A percentile compares a stretch with the other conserved stretches of the same genome.
Evolutionary conservation across 2,329 filamentous ascomycete species (phyloP).

Genomic region (Diaporthe velutina): DNA sequence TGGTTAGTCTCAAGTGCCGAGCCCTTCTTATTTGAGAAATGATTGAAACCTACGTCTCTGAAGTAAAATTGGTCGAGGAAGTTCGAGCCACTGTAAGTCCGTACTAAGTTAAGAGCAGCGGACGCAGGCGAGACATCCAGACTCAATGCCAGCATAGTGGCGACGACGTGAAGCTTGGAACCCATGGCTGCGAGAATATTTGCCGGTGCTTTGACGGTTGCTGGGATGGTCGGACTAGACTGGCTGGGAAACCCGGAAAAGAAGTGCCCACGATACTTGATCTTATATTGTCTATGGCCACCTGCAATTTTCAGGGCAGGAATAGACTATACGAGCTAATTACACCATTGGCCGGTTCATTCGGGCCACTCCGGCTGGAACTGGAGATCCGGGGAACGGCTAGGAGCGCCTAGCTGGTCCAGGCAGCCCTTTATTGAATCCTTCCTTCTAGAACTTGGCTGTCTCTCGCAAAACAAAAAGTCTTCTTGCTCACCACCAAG

Average conservation of each 20-base stretch:
- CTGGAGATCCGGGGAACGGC: conserved; percentile 24
- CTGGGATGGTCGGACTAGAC: not conserved
- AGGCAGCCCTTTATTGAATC: conserved; percentile 27
- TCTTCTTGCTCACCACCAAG: not conserved
- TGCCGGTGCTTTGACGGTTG: not conserved
- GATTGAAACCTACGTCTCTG: not conserved
- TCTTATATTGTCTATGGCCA: not conserved
- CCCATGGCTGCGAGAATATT: not conserved
- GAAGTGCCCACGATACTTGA: not conserved
- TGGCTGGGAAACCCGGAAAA: not conserved
- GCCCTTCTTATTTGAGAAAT: too few relatives aligned
- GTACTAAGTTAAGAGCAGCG: conserved; percentile 2
- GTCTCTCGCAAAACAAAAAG: conserved; percentile 13
- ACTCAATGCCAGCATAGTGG: not conserved
- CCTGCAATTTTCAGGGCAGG: not conserved
- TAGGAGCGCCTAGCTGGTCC: not conserved
- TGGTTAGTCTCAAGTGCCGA: not conserved
- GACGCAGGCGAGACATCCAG: not conserved
- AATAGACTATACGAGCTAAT: not conserved
- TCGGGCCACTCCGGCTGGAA: conserved; percentile 14
- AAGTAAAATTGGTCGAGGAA: conserved; percentile 12
- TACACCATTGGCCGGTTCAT: not conserved
- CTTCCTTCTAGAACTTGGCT: conserved; percentile 1
- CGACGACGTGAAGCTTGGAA: conserved; percentile 13
- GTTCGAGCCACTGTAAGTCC: conserved; percentile 26